Base-by-base conservation (phyloP, 805 yeast species). In the Nakazawaea laoshanensis region DNA sequence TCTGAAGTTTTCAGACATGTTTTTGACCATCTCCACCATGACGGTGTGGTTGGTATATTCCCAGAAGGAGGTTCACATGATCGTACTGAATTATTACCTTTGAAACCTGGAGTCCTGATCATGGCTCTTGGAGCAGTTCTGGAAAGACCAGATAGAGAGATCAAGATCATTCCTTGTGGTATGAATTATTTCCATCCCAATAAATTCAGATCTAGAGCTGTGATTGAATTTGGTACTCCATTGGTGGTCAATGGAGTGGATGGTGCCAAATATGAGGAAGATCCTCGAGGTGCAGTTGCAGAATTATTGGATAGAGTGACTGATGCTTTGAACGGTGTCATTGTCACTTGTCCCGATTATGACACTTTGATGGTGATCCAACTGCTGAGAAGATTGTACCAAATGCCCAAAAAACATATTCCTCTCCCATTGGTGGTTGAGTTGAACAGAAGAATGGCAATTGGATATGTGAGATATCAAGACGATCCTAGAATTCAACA, bases 31-130 rank as follows among this genome's bases (percentile, higher is more conserved):
- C 64, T 89, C 42, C 57, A 67, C 16, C 65, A 75, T 7, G 64
- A 70, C 33, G 85, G 88, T 24, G 74, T 78, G 27, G 74, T 92
- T 38, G 96, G 96, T 7, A 88, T 92, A 38, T 94, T 88, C 55
- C 96, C 97, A 4, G 98, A 92, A 61, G 98, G 98, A 37, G 98
- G 98, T 2, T 87, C 96, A n/a, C 98, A 89, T 49, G 98, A 89
- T 52, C 69, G 97, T 43, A 76, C 97, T 1, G 89, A 86, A 36
- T 58, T 89, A 40, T 65, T 92, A 32, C 98, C 97, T 0, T 63
- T 89, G 43, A 92, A 92, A 52, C 96, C 97, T 0, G 98, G 98
- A 37, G 96, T 92, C 8, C 96, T 95, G 3, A 82, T 89, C 36
- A 92, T 89, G 97, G 98, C 96, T 0, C 63, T 89, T 19, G 98